phyloP scores from a whole-genome alignment of 805 yeast genomes.

The Candida ortonii region DNA sequence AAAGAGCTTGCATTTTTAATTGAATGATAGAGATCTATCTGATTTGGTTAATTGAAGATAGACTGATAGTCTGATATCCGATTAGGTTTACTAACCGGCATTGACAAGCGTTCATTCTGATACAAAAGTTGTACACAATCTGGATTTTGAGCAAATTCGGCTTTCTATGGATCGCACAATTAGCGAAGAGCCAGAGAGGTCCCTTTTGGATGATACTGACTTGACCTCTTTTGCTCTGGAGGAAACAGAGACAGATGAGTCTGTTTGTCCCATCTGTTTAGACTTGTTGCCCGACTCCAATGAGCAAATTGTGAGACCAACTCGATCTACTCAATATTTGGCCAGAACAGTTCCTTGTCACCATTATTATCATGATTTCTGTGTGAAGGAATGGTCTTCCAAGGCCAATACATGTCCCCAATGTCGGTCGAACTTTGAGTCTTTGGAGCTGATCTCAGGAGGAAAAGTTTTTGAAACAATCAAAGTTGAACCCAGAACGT shows the following conservation, averaged over 20 bases:
- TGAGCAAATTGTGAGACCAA: conserved; percentile 15
- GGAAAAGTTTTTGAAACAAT: conserved; percentile 17
- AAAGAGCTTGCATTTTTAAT: no score
- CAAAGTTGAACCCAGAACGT: conserved; percentile 22
- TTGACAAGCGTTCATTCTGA: no score
- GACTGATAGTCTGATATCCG: no score
- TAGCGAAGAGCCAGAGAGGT: no score
- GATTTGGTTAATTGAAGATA: no score
- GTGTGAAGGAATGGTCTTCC: conserved; percentile 35
- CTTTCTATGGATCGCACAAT: no score
- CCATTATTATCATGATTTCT: conserved; percentile 35
- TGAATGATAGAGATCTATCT: no score
- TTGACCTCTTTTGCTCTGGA: background rate
- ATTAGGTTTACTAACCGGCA: no score
- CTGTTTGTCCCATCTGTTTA: conserved; percentile 32
- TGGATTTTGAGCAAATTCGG: no score
- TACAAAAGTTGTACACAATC: no score
- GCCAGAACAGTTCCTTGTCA: conserved; percentile 33
- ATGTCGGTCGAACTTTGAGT: conserved; percentile 29
- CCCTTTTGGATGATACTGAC: no score
- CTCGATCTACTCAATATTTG: conserved; percentile 24
- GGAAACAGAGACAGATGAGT: conserved; percentile 1
- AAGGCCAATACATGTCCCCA: conserved; percentile 37
- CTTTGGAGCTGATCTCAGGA: conserved; percentile 21
- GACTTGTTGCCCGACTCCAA: conserved; percentile 24